These are phyloP conservation scores for Neurospora intermedia DNA, from an alignment of 495 filamentous ascomycete genomes.

Conservation along the genomic window DNA sequence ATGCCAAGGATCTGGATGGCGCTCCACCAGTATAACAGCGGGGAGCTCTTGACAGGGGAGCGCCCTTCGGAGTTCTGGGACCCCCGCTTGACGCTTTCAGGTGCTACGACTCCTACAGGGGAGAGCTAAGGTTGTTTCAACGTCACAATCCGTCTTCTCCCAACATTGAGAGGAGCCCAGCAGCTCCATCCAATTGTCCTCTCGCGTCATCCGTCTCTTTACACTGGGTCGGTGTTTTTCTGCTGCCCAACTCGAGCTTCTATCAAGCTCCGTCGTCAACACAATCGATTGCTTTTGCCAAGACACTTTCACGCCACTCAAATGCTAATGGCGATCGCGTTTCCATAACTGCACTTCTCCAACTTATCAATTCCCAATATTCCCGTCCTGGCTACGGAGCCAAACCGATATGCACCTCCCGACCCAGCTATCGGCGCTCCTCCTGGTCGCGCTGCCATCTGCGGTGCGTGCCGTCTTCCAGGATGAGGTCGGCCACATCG, in stretches of 20 bases:
- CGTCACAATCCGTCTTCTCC: not conserved
- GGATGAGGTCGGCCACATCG: constrained; percentile 84
- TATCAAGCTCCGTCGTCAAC: not conserved
- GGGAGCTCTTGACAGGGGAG: not conserved
- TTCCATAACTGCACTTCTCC: not conserved
- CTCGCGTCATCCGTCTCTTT: not conserved
- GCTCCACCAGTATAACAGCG: not conserved
- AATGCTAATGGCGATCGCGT: not conserved
- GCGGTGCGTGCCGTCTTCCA: constrained; percentile 59
- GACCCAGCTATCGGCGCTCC: constrained; percentile 3
- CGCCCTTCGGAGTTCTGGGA: not conserved
- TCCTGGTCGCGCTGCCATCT: constrained; percentile 29
- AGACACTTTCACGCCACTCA: not conserved
- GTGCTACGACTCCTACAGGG: not conserved
- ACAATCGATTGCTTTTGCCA: not conserved
- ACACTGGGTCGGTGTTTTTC: not conserved
- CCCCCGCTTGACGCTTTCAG: not conserved
- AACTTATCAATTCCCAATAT: not conserved
- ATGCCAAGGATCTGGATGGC: not conserved
- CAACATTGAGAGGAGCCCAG: not conserved
- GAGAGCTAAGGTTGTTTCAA: not conserved
- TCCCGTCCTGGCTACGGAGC: not conserved
- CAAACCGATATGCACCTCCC: not conserved
- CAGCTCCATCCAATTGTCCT: not conserved
- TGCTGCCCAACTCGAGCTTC: not conserved